These are phyloP conservation scores for Macrolepiota fuliginosa DNA, from an alignment of 768 basidiomycete genomes.

Conservation along the genomic window DNA sequence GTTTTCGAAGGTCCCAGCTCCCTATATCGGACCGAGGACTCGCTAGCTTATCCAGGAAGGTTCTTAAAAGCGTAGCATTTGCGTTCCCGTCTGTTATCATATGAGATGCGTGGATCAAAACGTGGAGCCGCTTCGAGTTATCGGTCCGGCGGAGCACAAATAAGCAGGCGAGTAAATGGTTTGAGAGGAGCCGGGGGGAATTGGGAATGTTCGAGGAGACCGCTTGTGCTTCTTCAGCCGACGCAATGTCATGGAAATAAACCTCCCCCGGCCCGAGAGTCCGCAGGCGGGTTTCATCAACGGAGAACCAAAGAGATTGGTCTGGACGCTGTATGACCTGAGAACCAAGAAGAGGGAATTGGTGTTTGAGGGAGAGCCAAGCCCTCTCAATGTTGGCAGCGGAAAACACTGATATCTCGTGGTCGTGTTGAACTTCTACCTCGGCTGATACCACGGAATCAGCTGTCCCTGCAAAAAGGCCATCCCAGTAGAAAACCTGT, in stretches of 20 bases:
- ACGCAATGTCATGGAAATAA: slow-evolving; percentile 27
- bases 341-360: slow-evolving; percentile 48
- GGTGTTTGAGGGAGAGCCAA: slow-evolving; percentile 47
- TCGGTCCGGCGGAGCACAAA: slow-evolving; percentile 40
- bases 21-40: slow-evolving; percentile 4
- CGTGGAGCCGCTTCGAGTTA: slow-evolving; percentile 31
- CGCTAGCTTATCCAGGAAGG: slow-evolving; percentile 42
- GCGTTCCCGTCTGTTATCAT: slow-evolving; percentile 49
- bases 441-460: slow-evolving; percentile 37
- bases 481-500: slow-evolving; percentile 40
- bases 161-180: slow-evolving; percentile 38
- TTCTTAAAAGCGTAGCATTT: slow-evolving; percentile 37
- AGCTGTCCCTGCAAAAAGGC: slow-evolving; percentile 39
- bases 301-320: slow-evolving; percentile 35
- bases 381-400: slow-evolving; percentile 34
- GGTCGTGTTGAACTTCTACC: slow-evolving; percentile 20
- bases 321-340: slow-evolving; percentile 30
- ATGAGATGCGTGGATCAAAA: slow-evolving; percentile 46
- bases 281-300: slow-evolving; percentile 35
- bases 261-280: slow-evolving; percentile 37
- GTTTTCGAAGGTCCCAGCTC: slow-evolving; percentile 29
- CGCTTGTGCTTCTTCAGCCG: slow-evolving; percentile 30
- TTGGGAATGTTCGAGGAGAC: slow-evolving; percentile 28
- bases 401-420: slow-evolving; percentile 17
- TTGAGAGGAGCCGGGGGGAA: slow-evolving; percentile 37